A percentile compares a stretch with the other conserved stretches of the same genome.
These are phyloP conservation scores for Penicillium sp. DNA, from an alignment of 2,329 filamentous ascomycete genomes.

Conservation along the genomic window DNA sequence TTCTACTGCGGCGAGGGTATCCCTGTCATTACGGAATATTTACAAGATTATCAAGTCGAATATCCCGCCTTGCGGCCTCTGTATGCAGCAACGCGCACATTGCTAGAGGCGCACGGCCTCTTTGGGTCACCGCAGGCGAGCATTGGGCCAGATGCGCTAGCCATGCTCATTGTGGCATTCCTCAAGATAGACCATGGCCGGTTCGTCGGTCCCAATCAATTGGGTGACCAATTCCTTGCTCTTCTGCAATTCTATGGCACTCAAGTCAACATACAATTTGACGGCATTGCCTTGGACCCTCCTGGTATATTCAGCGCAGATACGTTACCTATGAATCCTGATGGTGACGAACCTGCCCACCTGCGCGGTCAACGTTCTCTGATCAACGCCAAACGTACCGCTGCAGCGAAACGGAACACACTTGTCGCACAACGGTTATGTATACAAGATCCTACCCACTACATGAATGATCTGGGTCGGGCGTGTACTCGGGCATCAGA, in stretches of 20 bases:
- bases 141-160: constrained; percentile 54
- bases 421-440: constrained; percentile 45
- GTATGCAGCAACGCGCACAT: constrained; percentile 51
- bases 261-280: constrained; percentile 45
- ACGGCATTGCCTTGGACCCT: constrained; percentile 53
- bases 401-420: constrained; percentile 34
- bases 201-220: constrained; percentile 29
- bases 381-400: constrained; percentile 32
- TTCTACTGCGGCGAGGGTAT: constrained; percentile 49
- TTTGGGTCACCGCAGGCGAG: constrained; percentile 50
- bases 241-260: constrained; percentile 52
- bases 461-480: constrained; percentile 57
- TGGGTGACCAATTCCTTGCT: constrained; percentile 47
- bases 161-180: constrained; percentile 58
- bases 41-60: constrained; percentile 49
- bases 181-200: constrained; percentile 46
- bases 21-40: constrained; percentile 42
- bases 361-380: constrained; percentile 43
- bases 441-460: constrained; percentile 60
- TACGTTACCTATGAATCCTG: constrained; percentile 10
- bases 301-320: constrained; percentile 41
- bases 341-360: constrained; percentile 24
- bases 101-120: constrained; percentile 52
- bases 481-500: constrained; percentile 51
- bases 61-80: constrained; percentile 52